These are phyloP conservation scores for Alternaria alternata DNA, from an alignment of 2,329 filamentous ascomycete genomes.

Conservation along the genomic window DNA sequence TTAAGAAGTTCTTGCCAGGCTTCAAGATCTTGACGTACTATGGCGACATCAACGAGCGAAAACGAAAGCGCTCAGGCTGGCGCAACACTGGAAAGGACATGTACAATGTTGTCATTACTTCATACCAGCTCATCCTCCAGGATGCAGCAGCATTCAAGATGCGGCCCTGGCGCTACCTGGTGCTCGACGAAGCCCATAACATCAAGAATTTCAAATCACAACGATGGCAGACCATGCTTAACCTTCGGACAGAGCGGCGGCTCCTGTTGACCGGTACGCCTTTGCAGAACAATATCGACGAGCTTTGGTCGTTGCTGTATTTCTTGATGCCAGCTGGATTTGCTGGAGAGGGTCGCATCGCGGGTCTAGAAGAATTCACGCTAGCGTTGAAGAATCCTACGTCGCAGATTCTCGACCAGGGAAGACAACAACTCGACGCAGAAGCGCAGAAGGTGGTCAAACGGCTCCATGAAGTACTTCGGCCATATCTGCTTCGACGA, in stretches of 20 bases:
- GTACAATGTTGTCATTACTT: constrained; percentile 98
- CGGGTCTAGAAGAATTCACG: constrained; percentile 93
- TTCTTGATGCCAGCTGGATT: constrained; percentile 92
- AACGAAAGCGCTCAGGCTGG: constrained; percentile 91
- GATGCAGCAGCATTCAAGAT: constrained; percentile 94
- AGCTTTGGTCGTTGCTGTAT: constrained; percentile 95
- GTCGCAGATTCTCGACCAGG: constrained; percentile 94
- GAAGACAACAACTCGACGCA: constrained; percentile 90
- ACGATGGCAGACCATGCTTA: constrained; percentile 92
- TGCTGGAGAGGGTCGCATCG: constrained; percentile 86
- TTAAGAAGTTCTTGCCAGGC: constrained; percentile 98
- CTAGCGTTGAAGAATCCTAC: constrained; percentile 96
- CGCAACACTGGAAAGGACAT: constrained; percentile 77
- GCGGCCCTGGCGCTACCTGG: constrained; percentile 95
- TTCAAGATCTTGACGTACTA: constrained; percentile 99
- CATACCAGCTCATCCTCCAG: constrained; percentile 93
- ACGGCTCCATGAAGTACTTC: constrained; percentile 91
- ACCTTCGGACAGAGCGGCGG: constrained; percentile 88
- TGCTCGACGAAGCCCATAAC: constrained; percentile 97
- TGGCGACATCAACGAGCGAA: constrained; percentile 89
- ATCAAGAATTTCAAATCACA: constrained; percentile 99
- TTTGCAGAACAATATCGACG: constrained; percentile 94
- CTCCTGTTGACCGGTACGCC: constrained; percentile 93
- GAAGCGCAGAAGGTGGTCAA: constrained; percentile 91
- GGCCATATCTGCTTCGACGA: constrained; percentile 88